Conservation (phyloP, 352 stramenopile genomes). For the Phytophthora kernoviae region DNA sequence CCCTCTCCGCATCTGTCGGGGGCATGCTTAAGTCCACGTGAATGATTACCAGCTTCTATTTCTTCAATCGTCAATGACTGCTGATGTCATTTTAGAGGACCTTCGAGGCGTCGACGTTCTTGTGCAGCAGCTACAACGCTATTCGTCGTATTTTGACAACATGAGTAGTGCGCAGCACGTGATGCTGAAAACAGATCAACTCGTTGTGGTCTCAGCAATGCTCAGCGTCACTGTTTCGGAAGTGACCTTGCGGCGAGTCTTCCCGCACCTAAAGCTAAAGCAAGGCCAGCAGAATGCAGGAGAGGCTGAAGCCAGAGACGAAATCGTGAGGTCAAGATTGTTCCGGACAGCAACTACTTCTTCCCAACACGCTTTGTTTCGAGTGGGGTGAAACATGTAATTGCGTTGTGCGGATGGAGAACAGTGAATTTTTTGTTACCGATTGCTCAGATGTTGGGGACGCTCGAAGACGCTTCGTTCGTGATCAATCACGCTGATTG, state of each 20-base stretch:
- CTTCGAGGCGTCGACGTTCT: constrained; percentile 10
- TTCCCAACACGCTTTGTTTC: constrained; percentile 20
- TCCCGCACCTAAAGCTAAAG: constrained; percentile 7
- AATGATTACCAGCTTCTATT: constrained; percentile 21
- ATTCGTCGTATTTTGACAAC: constrained; percentile 27
- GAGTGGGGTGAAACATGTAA: constrained; percentile 21
- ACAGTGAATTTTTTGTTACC: constrained; percentile 20
- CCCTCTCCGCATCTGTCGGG: background rate
- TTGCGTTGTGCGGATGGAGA: constrained; percentile 15
- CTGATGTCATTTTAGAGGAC: constrained; percentile 16
- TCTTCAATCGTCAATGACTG: constrained; percentile 16
- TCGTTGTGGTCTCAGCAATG: constrained; percentile 1
- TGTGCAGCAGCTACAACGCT: constrained; percentile 25
- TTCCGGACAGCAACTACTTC: constrained; percentile 13
- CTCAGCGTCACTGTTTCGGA: constrained; percentile 13
- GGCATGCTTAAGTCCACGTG: background rate
- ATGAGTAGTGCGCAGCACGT: constrained; percentile 34
- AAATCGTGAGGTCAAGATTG: constrained; percentile 10
- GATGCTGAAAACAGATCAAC: background rate
- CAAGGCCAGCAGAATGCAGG: background rate
- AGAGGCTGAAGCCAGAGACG: background rate
- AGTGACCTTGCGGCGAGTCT: constrained; percentile 17
- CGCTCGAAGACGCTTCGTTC: constrained; percentile 8
- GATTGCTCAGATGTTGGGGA: constrained; percentile 9
- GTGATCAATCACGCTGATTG: constrained; percentile 16